These are phyloP conservation scores for Xylaria intraflava DNA, from an alignment of 495 filamentous ascomycete genomes.

Conservation along the genomic window DNA sequence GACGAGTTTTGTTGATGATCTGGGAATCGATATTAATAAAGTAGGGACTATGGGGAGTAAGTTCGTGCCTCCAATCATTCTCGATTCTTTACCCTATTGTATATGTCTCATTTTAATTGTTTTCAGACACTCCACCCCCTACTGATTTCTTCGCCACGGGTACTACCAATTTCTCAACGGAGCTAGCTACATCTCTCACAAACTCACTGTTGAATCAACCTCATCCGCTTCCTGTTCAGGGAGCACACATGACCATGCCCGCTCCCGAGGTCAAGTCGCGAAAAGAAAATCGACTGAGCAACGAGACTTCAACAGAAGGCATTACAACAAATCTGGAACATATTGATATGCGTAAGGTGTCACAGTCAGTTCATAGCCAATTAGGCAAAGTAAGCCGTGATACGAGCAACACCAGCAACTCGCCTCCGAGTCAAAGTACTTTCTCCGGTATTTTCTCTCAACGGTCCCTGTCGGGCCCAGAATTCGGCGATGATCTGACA, in stretches of 20 bases:
- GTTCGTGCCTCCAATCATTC: conserved; percentile 1
- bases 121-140: conserved; percentile 15
- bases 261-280: conserved; percentile 32
- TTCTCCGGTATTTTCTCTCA: conserved; percentile 22
- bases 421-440: conserved; percentile 19
- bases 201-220: conserved; percentile 42
- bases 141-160: conserved; percentile 23
- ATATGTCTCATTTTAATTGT: conserved; percentile 2
- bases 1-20: conserved; percentile 19
- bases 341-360: conserved; percentile 28
- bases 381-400: conserved; percentile 17
- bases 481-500: conserved; percentile 23
- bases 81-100: not conserved
- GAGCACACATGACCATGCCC: conserved; percentile 21
- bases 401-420: conserved; percentile 16
- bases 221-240: conserved; percentile 27
- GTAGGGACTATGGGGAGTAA: conserved; percentile 20
- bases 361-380: conserved; percentile 26
- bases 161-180: conserved; percentile 23
- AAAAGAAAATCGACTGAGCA: conserved; percentile 31
- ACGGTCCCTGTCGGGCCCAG: conserved; percentile 18
- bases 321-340: conserved; percentile 11
- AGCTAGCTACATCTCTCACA: conserved; percentile 34
- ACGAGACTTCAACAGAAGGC: conserved; percentile 13
- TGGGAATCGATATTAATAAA: conserved; percentile 19